phyloP scores from a whole-genome alignment of 306 rosid species.

The Sesbania bispinosa region DNA sequence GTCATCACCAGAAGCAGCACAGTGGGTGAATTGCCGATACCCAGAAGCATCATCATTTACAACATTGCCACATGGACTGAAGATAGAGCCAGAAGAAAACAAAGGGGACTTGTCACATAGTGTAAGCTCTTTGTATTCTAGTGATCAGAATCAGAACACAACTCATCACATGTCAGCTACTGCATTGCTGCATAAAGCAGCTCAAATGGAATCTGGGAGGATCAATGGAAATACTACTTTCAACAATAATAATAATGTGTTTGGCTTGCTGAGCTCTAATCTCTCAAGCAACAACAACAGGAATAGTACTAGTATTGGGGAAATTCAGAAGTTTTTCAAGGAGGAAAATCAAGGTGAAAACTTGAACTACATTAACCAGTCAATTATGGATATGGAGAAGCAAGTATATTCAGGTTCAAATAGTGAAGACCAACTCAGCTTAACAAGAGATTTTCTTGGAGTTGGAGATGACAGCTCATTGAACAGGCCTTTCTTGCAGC shows the following conservation, averaged over 20 bases:
- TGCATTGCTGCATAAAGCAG: too few relatives aligned
- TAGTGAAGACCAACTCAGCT: constrained; percentile 30
- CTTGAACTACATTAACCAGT: too few relatives aligned
- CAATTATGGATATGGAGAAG: too few relatives aligned
- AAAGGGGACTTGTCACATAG: constrained; percentile 43
- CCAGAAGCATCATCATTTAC: constrained; percentile 22
- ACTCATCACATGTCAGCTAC: too few relatives aligned
- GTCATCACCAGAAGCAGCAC: constrained; percentile 39
- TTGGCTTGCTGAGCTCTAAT: constrained; percentile 29
- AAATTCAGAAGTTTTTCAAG: constrained; percentile 17
- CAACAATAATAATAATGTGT: not conserved
- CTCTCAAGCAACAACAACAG: too few relatives aligned
- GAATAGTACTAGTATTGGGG: not conserved
- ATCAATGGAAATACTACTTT: not conserved
- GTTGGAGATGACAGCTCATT: constrained; percentile 49
- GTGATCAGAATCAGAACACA: constrained; percentile 37
- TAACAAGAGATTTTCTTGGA: constrained; percentile 86
- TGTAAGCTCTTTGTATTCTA: constrained; percentile 34
- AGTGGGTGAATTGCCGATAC: constrained; percentile 42
- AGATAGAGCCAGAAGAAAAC: constrained; percentile 50
- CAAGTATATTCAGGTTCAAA: not conserved
- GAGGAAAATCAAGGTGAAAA: constrained; percentile 14
- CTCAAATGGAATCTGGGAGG: constrained; percentile 60
- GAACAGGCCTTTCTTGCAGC: constrained; percentile 40
- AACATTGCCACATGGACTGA: constrained; percentile 28